phyloP scores from a whole-genome alignment of 2,329 filamentous ascomycete species.

The Trichoderma cornu-damae region DNA sequence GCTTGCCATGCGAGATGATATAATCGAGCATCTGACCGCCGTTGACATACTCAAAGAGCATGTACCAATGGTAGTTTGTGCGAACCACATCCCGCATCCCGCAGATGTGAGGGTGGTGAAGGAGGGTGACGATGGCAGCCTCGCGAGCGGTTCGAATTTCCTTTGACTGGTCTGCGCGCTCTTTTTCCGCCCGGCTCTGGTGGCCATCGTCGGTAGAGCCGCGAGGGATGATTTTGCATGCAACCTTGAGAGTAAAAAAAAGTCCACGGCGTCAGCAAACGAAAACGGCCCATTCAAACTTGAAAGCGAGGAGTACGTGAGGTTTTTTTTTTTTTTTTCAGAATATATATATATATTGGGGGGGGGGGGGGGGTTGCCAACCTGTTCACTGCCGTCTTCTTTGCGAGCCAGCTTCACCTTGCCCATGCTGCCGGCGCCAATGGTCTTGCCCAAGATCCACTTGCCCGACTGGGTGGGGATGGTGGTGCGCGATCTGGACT shows the following conservation, averaged over 20 bases:
- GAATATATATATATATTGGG: too few relatives aligned
- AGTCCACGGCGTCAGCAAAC: not conserved
- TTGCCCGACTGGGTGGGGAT: constrained; percentile 87
- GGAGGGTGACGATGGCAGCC: constrained; percentile 89
- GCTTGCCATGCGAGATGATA: constrained; percentile 94
- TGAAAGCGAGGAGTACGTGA: constrained; percentile 14
- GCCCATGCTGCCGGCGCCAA: constrained; percentile 96
- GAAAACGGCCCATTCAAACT: not conserved
- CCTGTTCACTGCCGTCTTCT: constrained; percentile 84
- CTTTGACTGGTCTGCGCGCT: constrained; percentile 91
- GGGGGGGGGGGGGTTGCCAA: constrained; percentile 36
- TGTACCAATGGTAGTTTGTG: constrained; percentile 99
- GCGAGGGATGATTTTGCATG: constrained; percentile 93
- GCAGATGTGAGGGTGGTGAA: constrained; percentile 94
- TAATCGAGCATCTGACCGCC: constrained; percentile 99
- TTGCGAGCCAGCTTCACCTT: constrained; percentile 96
- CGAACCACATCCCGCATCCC: constrained; percentile 91
- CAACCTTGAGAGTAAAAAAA: constrained; percentile 55
- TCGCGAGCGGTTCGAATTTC: constrained; percentile 93
- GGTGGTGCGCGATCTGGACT: constrained; percentile 63
- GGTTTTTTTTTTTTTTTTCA: too few relatives aligned
- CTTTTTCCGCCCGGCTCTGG: constrained; percentile 64
- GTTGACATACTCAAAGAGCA: constrained; percentile 99
- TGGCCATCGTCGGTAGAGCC: constrained; percentile 83
- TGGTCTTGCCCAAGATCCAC: constrained; percentile 94